Percentiles rank a stretch among this genome's conserved stretches.
Conservation (phyloP, 2,329 filamentous ascomycete genomes). For the Emmonsia crescens region DNA sequence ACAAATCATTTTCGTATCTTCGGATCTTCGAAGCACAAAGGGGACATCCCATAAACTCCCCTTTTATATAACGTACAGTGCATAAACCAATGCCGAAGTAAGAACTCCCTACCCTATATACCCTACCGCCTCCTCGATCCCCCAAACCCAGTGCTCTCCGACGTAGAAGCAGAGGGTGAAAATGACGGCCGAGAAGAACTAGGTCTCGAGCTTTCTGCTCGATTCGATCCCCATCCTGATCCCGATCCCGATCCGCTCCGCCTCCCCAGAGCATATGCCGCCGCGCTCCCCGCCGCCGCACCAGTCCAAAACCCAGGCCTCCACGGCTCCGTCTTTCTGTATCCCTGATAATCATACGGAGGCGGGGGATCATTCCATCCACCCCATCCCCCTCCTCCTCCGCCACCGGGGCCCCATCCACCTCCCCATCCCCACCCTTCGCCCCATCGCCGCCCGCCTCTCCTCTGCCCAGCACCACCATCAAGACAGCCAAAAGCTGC, state of each 20-base stretch:
- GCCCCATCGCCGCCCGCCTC: conserved; percentile 20
- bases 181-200: background rate
- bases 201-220: background rate
- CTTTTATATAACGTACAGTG: background rate
- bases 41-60: background rate
- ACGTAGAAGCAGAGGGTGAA: background rate
- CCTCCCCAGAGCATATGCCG: conserved; percentile 33
- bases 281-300: conserved; percentile 30
- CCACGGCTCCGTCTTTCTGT: conserved; percentile 22
- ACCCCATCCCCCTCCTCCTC: conserved; percentile 20
- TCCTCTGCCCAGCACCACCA: conserved; percentile 13
- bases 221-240: background rate
- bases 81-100: background rate
- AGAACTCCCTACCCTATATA: background rate
- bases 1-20: background rate
- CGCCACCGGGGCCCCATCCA: conserved; percentile 14
- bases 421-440: conserved; percentile 16
- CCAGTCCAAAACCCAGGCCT: conserved; percentile 40
- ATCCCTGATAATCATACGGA: conserved; percentile 27
- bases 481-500: conserved; percentile 20
- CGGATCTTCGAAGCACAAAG: background rate
- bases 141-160: conserved; percentile 4
- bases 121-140: background rate
- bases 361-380: conserved; percentile 30
- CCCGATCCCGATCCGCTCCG: conserved; percentile 11